Conservation (phyloP, 371 early-diverging fungal species). For the Rhizopus arrhizus region DNA sequence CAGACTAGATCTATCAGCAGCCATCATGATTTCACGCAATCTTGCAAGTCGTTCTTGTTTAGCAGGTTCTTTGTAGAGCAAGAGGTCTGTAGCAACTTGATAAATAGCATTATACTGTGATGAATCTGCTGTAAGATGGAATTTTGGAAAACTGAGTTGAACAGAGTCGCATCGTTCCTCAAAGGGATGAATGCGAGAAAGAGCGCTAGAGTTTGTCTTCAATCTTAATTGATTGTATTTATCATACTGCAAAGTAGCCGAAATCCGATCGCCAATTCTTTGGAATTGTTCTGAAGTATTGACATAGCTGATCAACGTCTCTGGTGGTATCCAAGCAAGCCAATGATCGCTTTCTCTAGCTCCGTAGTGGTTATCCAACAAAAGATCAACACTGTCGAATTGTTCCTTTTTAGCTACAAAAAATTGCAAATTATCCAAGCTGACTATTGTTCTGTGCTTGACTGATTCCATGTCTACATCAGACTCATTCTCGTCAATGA, state of each 20-base stretch:
- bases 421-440: constrained; percentile 75
- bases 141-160: constrained; percentile 67
- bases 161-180: constrained; percentile 65
- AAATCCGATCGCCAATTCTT: constrained; percentile 73
- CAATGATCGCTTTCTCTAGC: constrained; percentile 60
- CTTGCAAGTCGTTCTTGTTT: constrained; percentile 71
- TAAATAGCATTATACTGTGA: constrained; percentile 72
- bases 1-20: constrained; percentile 63
- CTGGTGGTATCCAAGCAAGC: constrained; percentile 88
- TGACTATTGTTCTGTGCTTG: constrained; percentile 73
- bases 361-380: constrained; percentile 54
- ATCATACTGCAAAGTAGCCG: constrained; percentile 76
- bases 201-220: constrained; percentile 28
- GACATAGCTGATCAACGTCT: constrained; percentile 70
- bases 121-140: constrained; percentile 71
- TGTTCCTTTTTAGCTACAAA: constrained; percentile 74
- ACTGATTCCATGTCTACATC: constrained; percentile 62
- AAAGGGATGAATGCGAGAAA: constrained; percentile 43
- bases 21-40: constrained; percentile 74
- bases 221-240: constrained; percentile 80
- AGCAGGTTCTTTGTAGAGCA: constrained; percentile 82
- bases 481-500: constrained; percentile 59
- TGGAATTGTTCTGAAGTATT: constrained; percentile 62
- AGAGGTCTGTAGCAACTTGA: constrained; percentile 74
- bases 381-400: constrained; percentile 57